phyloP scores from a whole-genome alignment of 805 yeast genomes.

The Nakazawaea ishiwadae region DNA sequence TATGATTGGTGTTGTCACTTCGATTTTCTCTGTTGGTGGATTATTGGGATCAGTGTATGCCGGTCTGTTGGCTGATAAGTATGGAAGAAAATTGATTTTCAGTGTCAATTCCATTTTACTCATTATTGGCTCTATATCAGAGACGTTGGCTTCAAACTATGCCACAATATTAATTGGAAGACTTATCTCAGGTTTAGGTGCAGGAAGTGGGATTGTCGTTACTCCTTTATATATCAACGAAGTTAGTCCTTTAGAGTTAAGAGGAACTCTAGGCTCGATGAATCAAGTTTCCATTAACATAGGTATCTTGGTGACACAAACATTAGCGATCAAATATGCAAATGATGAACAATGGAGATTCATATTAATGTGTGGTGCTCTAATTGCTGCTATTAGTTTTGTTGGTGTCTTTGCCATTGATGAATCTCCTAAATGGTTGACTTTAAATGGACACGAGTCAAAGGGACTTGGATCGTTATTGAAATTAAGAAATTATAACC shows the following conservation, averaged over 20 bases:
- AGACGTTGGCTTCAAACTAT: conserved; percentile 45
- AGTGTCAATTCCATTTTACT: conserved; percentile 43
- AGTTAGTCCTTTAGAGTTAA: conserved; percentile 60
- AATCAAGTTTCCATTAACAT: conserved; percentile 81
- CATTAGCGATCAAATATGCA: conserved; percentile 66
- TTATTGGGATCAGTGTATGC: conserved; percentile 67
- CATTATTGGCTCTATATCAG: conserved; percentile 58
- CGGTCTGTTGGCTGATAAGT: conserved; percentile 56
- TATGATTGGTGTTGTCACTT: conserved; percentile 69
- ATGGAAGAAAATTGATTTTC: conserved; percentile 55
- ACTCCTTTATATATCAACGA: conserved; percentile 82
- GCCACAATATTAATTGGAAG: conserved; percentile 57
- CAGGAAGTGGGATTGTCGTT: conserved; percentile 83
- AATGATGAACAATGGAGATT: conserved; percentile 67
- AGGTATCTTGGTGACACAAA: conserved; percentile 81
- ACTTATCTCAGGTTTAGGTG: conserved; percentile 75
- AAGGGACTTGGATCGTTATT: conserved; percentile 20
- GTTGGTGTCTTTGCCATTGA: conserved; percentile 38
- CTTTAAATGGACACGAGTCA: conserved; percentile 35
- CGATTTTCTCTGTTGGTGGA: conserved; percentile 83
- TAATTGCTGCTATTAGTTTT: conserved; percentile 47
- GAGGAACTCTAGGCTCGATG: conserved; percentile 85
- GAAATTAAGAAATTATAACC: conserved; percentile 32
- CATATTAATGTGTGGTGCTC: conserved; percentile 57
- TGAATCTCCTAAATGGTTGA: conserved; percentile 87